phyloP scores from a whole-genome alignment of 257 asterid species.

The Capsicum chinense region DNA sequence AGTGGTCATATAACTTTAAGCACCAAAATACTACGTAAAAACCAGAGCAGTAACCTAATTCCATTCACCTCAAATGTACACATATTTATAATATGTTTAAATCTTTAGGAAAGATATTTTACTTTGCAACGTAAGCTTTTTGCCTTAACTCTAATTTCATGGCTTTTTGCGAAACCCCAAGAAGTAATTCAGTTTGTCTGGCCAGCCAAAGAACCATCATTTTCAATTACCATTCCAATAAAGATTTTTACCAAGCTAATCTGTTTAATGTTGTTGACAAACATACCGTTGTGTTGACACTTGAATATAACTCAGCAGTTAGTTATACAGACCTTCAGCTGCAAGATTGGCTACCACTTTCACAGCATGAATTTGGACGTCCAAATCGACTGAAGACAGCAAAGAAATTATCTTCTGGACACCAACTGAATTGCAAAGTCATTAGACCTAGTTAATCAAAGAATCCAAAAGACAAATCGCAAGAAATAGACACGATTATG shows the following conservation, averaged over 20 bases:
- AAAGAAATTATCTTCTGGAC: conserved; percentile 81
- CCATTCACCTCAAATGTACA: not conserved
- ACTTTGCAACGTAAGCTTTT: conserved; percentile 16
- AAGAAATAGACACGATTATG: conserved; percentile 4
- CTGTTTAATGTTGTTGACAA: not conserved
- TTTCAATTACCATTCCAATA: conserved; percentile 25
- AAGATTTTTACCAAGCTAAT: not conserved
- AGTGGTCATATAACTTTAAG: not conserved
- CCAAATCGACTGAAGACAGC: conserved; percentile 72
- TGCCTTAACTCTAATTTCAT: not conserved
- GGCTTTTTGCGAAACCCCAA: not conserved
- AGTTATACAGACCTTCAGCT: conserved; percentile 71
- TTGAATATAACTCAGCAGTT: not conserved
- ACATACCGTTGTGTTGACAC: not conserved
- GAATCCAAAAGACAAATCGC: conserved; percentile 22
- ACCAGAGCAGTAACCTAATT: not conserved
- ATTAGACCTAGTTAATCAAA: conserved; percentile 30
- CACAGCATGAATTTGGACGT: conserved; percentile 92
- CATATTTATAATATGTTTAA: not conserved
- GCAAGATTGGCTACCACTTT: conserved; percentile 98
- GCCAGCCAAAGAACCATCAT: not conserved
- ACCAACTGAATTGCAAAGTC: conserved; percentile 65
- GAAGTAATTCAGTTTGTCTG: not conserved
- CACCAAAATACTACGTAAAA: not conserved
- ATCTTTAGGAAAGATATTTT: conserved; percentile 9